Percentiles rank a stretch among this genome's conserved stretches.
Evolutionary conservation across 176 grass and related monocot genomes (phyloP).

Genomic region (Elymus sibiricus): DNA sequence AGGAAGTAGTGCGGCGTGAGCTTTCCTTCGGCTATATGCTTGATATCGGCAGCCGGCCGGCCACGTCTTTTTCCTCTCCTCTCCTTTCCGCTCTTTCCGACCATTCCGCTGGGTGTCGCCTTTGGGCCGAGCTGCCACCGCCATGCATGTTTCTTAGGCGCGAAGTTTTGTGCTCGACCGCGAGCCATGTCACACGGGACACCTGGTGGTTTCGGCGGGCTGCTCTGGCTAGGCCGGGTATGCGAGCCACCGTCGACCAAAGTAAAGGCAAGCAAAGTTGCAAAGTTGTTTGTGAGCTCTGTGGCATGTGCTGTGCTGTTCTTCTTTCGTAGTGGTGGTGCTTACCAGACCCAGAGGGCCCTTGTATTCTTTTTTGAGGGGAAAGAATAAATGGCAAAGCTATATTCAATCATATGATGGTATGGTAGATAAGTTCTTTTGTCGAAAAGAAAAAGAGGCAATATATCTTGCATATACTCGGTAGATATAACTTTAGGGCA

Average conservation of each 20-base stretch:
- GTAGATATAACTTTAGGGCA: not conserved
- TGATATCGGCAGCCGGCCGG: conserved; percentile 23
- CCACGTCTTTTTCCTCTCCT: not conserved
- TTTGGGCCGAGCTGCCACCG: conserved; percentile 23
- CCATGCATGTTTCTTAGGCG: not conserved
- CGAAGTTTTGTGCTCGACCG: not conserved
- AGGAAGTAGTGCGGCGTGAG: not conserved
- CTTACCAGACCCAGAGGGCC: conserved; percentile 4
- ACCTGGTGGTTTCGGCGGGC: not conserved
- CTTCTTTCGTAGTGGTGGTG: conserved; percentile 22
- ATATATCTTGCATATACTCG: not conserved
- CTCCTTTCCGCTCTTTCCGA: not conserved
- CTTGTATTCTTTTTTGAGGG: not conserved
- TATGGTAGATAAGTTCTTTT: not conserved
- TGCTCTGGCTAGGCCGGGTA: not conserved
- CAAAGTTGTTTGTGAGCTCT: conserved; percentile 18
- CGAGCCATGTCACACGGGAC: not conserved
- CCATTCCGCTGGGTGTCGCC: conserved; percentile 37
- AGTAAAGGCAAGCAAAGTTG: conserved; percentile 18
- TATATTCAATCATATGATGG: not conserved
- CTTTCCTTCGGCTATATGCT: not conserved
- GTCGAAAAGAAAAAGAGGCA: not conserved
- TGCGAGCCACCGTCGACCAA: conserved; percentile 18
- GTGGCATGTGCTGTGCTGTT: conserved; percentile 11
- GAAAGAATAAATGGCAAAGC: conserved; percentile 19